These are phyloP conservation scores for Nicotiana attenuata DNA, from an alignment of 257 asterid genomes.

Conservation along the genomic window DNA sequence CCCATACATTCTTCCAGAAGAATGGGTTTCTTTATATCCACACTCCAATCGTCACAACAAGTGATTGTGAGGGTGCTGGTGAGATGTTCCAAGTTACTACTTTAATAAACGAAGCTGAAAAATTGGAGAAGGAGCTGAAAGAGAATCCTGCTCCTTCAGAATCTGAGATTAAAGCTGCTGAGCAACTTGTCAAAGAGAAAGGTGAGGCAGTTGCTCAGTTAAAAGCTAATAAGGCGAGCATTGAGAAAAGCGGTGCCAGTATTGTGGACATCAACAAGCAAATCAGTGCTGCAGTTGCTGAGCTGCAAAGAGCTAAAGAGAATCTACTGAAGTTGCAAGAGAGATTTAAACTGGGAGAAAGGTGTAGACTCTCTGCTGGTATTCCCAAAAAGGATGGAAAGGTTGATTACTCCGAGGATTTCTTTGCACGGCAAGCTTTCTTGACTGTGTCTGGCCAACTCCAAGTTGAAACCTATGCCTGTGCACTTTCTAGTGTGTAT, in stretches of 20 bases:
- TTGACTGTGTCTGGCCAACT: slow-evolving; percentile 96
- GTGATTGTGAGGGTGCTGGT: slow-evolving; percentile 99
- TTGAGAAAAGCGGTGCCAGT: slow-evolving; percentile 5
- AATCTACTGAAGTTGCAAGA: slow-evolving; percentile 50
- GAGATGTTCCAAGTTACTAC: slow-evolving; percentile 99
- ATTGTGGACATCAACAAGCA: slow-evolving; percentile 23
- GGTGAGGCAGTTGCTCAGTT: slow-evolving; percentile 69
- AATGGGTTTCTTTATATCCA: slow-evolving; percentile 86
- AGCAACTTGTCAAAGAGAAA: slow-evolving; percentile 59
- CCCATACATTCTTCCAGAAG: slow-evolving; percentile 90
- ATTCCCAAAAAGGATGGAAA: slow-evolving; percentile 77
- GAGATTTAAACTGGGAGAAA: slow-evolving; percentile 53
- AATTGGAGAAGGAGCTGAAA: slow-evolving; percentile 69
- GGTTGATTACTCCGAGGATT: slow-evolving; percentile 76
- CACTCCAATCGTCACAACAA: slow-evolving; percentile 89
- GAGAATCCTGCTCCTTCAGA: slow-evolving; percentile 69
- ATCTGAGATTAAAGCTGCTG: slow-evolving; percentile 54
- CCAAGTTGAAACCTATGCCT: slow-evolving; percentile 91
- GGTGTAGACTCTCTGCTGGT: slow-evolving; percentile 53
- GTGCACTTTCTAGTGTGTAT: slow-evolving; percentile 87
- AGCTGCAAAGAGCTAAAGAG: slow-evolving; percentile 74
- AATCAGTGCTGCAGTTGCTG: slow-evolving; percentile 58
- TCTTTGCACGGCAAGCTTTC: slow-evolving; percentile 88
- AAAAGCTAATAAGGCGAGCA: slow-evolving; percentile 67
- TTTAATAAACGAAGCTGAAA: slow-evolving; percentile 61